Base-by-base conservation (phyloP, 805 yeast genomes). In the Metschnikowia amazonensis region DNA sequence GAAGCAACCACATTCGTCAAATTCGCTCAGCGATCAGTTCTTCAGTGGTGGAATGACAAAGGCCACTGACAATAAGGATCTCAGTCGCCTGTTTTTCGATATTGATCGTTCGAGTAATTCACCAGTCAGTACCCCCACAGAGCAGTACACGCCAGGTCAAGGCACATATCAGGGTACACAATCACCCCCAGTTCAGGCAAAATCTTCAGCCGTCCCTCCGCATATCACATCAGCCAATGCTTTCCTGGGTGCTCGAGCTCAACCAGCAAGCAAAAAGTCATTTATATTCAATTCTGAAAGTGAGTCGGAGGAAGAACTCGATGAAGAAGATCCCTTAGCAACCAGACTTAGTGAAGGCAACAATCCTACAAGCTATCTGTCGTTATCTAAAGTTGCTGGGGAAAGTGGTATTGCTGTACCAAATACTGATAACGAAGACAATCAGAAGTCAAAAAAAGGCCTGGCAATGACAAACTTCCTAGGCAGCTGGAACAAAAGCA, bases 301-400 rank as follows among this genome's bases (percentile, higher is more conserved):
- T 32, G 75, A 65, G 20, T 63, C 65, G 7, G 70, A 62, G 32
- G 68, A 53, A 50, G 75, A 59, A 51, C 59, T 45, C 43, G 49
- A 51, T 14, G 65, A 57, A 32, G 58, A 61, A 33, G 47, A 36
- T 16, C 44, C 44, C 34, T 25, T 46, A 30, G 32, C 45, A 23
- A 43, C 41, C 32, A 36, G 21, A 21, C 24, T 21, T 4, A 37
- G 36, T 7, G 45, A 44, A 7, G 55, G 43, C 17, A 43, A 43
- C 25, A 50, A 51, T 23, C 58, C 62, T 21, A 51, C 60, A 18
- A 73, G 76, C 43, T 75, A 68, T 50, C 71, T 76, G 18, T 69
- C 79, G 1, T 58, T 76, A 37, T 71, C 76, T 44, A 79, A 75
- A 49, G 79, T 79, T 20, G 82, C 82, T 2, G 80, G 74, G 25